Base-by-base conservation (phyloP, 2,329 filamentous ascomycete genomes). In the Orbilia ellipsospora region DNA sequence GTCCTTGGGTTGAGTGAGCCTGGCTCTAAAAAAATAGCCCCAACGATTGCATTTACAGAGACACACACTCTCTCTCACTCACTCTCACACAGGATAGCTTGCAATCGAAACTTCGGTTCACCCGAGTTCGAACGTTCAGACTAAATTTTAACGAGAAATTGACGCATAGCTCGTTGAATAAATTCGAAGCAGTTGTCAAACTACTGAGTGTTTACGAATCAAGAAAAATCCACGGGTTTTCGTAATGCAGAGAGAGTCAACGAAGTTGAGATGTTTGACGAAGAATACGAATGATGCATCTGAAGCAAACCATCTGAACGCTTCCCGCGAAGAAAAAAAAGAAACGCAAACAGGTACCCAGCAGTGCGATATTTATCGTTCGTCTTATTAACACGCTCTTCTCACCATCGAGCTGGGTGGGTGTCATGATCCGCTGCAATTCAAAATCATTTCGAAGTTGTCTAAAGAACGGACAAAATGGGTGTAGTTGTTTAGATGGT, bases 241-340 rank as follows among this genome's bases (percentile, higher is more conserved):
- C 31, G 31, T 36, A 36, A 36, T 36, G 31, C 31, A 36, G 31
- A 36, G 28, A 31, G 23, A 2, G 4, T 36, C 5, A 36, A 6
- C 31, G 10, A 36, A 36, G 31, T 10, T 10, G 31, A 36, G 10
- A 10, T 36, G 48, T 51, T 59, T 54, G 60, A 52, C 54, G 6
- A 28, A 31, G 67, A 72, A 72, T 72, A 72, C 67, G 67, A 72
- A 56, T 45, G 26, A 63, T 72, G 67, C 67, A 59, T 52, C 16
- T 42, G 15, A 15, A 52, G 40, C 16, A 57, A 63, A 28, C 15
- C 28, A 59, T 52, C 7, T 31, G 16, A 18, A 59, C 7, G 7
- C 10, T 10, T 18, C 52, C 4, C 23, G 51, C 23, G 42, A 45
- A 40, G 16, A 31, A 55, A 56, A 55, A 56, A 42, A 42, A 69